phyloP scores from a whole-genome alignment of 129 eudicot genomes.

The Escallonia herrerae region DNA sequence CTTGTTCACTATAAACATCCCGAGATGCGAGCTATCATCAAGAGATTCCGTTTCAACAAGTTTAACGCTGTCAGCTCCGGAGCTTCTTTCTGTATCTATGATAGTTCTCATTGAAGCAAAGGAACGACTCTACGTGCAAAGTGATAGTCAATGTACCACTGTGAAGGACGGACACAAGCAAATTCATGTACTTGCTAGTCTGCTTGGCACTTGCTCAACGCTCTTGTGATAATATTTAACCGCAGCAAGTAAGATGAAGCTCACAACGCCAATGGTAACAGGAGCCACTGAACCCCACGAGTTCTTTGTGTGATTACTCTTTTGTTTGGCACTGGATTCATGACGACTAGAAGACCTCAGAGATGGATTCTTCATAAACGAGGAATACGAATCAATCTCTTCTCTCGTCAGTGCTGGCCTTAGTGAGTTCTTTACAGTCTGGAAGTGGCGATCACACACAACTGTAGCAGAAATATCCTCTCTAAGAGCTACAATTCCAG shows the following conservation, averaged over 20 bases:
- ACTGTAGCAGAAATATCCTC: constrained; percentile 64
- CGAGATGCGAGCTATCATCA: no score
- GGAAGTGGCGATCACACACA: constrained; percentile 62
- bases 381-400: constrained; percentile 47
- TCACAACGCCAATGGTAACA: constrained; percentile 28
- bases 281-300: constrained; percentile 21
- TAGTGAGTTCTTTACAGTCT: constrained; percentile 44
- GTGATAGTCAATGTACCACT: no score
- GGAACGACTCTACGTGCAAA: no score
- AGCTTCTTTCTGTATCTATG: no score
- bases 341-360: constrained; percentile 9
- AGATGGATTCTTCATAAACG: constrained; percentile 45
- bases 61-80: no score
- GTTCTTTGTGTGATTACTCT: constrained; percentile 10
- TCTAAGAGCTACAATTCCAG: constrained; percentile 81
- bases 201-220: constrained; percentile 3
- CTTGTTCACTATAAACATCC: no score
- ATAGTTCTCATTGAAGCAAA: no score
- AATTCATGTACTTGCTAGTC: constrained; percentile 22
- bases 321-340: constrained; percentile 11
- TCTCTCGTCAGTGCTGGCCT: constrained; percentile 59
- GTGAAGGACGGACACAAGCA: no score
- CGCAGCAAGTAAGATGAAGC: constrained; percentile 27
- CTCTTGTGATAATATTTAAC: constrained; percentile 20
- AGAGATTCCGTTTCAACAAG: no score